phyloP scores from a whole-genome alignment of 345 rosid species.

The Pseudoturritis turrita region DNA sequence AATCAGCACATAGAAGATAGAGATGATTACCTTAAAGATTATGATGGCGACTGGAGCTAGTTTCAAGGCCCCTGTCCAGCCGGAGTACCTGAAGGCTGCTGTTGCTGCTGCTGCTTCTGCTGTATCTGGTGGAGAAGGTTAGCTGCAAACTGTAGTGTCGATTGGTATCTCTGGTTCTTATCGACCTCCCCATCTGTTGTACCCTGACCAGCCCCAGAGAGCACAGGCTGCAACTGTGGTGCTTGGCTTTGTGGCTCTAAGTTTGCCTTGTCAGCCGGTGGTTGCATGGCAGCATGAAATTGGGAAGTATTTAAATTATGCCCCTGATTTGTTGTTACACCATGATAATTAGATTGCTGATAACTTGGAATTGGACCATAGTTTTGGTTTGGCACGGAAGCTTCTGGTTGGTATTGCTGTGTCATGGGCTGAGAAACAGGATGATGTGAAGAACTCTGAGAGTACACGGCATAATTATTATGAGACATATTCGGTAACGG shows the following conservation, averaged over 20 bases:
- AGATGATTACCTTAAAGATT: conserved; percentile 12
- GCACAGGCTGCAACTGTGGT: conserved; percentile 51
- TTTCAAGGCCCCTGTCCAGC: conserved; percentile 46
- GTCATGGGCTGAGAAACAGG: conserved; percentile 45
- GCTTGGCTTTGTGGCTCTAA: conserved; percentile 48
- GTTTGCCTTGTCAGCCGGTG: conserved; percentile 41
- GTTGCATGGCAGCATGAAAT: conserved; percentile 45
- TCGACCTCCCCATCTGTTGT: conserved; percentile 62
- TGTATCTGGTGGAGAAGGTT: conserved; percentile 83
- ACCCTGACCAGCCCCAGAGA: conserved; percentile 49
- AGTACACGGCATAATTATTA: conserved; percentile 18
- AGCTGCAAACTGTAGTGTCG: conserved; percentile 91
- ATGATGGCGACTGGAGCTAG: conserved; percentile 1
- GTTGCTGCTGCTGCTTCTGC: conserved; percentile 57
- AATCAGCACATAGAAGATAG: neutral
- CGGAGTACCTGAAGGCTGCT: conserved; percentile 35
- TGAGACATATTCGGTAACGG: conserved; percentile 41
- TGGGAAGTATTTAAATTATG: conserved; percentile 47
- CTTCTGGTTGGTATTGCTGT: conserved; percentile 62
- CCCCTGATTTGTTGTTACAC: conserved; percentile 43
- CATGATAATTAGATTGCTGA: conserved; percentile 36
- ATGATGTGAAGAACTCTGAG: conserved; percentile 49
- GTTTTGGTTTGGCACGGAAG: conserved; percentile 37
- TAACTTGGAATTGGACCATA: conserved; percentile 38
- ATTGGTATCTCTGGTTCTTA: conserved; percentile 86